A percentile compares a stretch with the other conserved stretches of the same genome.
Conservation (phyloP, 1,284 basidiomycete species). For the Athelia sp. region DNA sequence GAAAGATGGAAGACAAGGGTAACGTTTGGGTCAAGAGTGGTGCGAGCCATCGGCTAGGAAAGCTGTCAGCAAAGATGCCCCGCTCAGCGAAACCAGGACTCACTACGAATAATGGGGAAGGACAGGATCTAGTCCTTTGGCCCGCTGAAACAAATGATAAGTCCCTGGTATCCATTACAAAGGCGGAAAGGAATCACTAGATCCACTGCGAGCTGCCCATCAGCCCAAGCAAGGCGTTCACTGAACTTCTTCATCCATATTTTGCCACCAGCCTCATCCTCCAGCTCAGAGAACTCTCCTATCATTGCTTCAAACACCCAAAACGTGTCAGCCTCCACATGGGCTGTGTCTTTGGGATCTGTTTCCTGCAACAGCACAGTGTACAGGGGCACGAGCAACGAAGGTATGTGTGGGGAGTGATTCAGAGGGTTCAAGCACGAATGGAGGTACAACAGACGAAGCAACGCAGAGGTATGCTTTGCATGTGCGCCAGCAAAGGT, state of each 20-base stretch:
- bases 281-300: constrained; percentile 66
- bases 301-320: constrained; percentile 75
- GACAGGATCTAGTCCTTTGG: constrained; percentile 63
- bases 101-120: constrained; percentile 80
- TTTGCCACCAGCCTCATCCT: constrained; percentile 57
- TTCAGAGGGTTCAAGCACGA: constrained; percentile 68
- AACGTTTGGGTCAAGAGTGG: constrained; percentile 68
- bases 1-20: constrained; percentile 52
- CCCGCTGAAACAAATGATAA: constrained; percentile 30
- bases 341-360: constrained; percentile 53
- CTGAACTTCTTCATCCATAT: constrained; percentile 62
- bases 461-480: constrained; percentile 57
- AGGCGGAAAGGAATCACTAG: constrained; percentile 37
- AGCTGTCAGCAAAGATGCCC: constrained; percentile 6
- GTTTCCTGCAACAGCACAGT: constrained; percentile 56
- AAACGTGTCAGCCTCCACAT: constrained; percentile 75
- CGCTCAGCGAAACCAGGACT: constrained; percentile 21
- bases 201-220: constrained; percentile 54
- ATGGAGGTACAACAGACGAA: constrained; percentile 72
- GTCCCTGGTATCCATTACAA: background rate
- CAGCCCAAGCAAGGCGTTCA: constrained; percentile 59
- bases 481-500: constrained; percentile 45
- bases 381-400: constrained; percentile 67
- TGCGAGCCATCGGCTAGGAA: constrained; percentile 67
- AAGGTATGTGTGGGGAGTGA: constrained; percentile 60